Conservation (phyloP, 495 filamentous ascomycete genomes). For the Penicillium steckii region DNA sequence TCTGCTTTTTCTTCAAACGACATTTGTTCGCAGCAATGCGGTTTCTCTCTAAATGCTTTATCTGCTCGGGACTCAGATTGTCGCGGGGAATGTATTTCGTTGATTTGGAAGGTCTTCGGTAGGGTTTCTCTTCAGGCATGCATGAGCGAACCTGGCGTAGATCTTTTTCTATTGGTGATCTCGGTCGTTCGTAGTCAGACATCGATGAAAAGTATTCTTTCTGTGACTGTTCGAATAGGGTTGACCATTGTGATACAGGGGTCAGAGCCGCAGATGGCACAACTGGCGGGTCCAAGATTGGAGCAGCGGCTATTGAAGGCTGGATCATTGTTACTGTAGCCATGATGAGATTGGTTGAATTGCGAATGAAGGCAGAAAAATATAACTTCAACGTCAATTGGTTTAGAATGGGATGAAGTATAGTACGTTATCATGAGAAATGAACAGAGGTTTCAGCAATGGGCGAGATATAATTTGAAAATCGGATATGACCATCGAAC, state of each 20-base stretch:
- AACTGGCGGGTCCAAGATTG: not conserved
- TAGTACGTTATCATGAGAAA: no score
- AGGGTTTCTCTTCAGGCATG: not conserved
- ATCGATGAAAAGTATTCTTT: not conserved
- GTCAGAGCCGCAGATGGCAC: not conserved
- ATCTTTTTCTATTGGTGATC: not conserved
- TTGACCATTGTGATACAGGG: not conserved
- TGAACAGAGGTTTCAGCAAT: no score
- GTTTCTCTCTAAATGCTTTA: conserved; percentile 2
- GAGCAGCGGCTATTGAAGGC: not conserved
- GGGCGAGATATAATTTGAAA: no score
- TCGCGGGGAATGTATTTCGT: not conserved
- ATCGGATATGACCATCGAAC: no score
- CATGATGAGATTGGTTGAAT: no score
- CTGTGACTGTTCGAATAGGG: not conserved
- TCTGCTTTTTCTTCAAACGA: conserved; percentile 4
- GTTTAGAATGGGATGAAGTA: no score
- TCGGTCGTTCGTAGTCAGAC: not conserved
- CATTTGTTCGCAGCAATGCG: conserved; percentile 7
- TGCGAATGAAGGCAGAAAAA: no score
- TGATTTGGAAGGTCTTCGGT: not conserved
- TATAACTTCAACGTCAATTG: no score
- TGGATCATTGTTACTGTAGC: not conserved
- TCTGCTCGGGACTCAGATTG: not conserved
- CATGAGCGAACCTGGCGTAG: not conserved